Base-by-base conservation (phyloP, 768 basidiomycete genomes). In the Lactifluus echinatus region DNA sequence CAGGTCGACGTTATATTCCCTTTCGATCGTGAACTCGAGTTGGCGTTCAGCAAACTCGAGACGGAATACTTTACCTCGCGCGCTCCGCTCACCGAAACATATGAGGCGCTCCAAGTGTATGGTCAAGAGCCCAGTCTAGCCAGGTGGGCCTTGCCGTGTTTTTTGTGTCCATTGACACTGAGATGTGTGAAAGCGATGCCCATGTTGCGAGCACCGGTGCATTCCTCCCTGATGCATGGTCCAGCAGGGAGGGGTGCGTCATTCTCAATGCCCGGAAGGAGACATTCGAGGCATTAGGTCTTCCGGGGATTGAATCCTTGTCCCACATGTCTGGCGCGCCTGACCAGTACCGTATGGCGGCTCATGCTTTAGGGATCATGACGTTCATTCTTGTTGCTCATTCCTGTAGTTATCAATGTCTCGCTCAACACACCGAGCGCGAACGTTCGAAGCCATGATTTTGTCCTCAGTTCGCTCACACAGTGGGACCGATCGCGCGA, bases 1-100 rank as follows among this genome's bases (percentile, higher is more conserved):
- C 67, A 88, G 85, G 66, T 89, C 53, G 84, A 89, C 64, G 53
- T 87, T 42, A 67, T 86, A 23, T 80, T 85, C 52, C 77, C 85
- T 1, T 74, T 79, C 4, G 66, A 73, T 44, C 62, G 65, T 34
- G 60, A 57, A 0, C 71, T 79, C 31, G 72, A 79, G 47, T 59
- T 66, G 8, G 64, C 66, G 4, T 72, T 87, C 21, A 61, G 68
- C 10, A 65, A 68, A 2, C 69, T 85, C 3, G 66, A 72, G 37
- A 73, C 76, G 33, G 63, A 67, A 11, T 83, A 83, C 65, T 67
- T 66, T 23, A 79, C 71, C n/a, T 76, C 73, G 12, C 70, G 67
- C 33, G 73, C 72, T 21, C 72, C 68, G 36, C 68, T 87, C 12
- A 67, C 71, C 2, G 74, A 79, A 8, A 68, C 83, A 21, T 68